phyloP scores from a whole-genome alignment of 75 land plant species.

The Pseudotsuga menziesii region DNA sequence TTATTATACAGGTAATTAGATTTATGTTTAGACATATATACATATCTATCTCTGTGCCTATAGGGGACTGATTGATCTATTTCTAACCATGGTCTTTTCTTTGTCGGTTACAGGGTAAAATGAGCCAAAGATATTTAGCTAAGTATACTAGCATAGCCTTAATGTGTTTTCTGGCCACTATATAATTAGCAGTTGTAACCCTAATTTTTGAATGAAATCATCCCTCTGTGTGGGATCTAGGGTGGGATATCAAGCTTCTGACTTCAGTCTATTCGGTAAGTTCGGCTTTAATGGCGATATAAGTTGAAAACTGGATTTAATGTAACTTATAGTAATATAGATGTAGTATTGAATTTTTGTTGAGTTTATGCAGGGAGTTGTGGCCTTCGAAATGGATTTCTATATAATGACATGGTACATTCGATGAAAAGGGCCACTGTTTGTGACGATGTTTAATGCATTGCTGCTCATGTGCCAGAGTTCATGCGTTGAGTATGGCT shows the following conservation, averaged over 20 bases:
- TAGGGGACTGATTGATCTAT: neutral
- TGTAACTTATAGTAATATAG: no score
- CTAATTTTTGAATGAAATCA: slow-evolving; percentile 31
- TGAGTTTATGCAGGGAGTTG: no score
- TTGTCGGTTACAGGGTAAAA: slow-evolving; percentile 14
- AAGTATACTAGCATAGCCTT: slow-evolving; percentile 43
- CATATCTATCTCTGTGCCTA: neutral
- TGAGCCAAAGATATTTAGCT: slow-evolving; percentile 23
- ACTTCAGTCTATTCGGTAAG: slow-evolving; percentile 37
- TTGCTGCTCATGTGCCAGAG: no score
- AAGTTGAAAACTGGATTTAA: no score
- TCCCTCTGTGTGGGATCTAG: slow-evolving; percentile 36
- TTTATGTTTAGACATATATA: neutral
- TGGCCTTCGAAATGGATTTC: no score
- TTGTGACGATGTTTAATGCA: no score
- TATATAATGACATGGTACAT: no score
- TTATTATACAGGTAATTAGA: slow-evolving; percentile 56
- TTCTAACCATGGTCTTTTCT: no score
- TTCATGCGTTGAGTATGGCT: no score
- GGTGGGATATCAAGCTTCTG: slow-evolving; percentile 40
- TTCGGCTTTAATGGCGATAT: no score
- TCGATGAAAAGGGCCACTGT: no score
- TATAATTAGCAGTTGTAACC: slow-evolving; percentile 48
- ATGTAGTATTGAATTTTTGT: no score
- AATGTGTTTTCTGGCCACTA: slow-evolving; percentile 41